Evolutionary conservation across 345 rosid genomes (phyloP).

Genomic region (Hirschfeldia incana): DNA sequence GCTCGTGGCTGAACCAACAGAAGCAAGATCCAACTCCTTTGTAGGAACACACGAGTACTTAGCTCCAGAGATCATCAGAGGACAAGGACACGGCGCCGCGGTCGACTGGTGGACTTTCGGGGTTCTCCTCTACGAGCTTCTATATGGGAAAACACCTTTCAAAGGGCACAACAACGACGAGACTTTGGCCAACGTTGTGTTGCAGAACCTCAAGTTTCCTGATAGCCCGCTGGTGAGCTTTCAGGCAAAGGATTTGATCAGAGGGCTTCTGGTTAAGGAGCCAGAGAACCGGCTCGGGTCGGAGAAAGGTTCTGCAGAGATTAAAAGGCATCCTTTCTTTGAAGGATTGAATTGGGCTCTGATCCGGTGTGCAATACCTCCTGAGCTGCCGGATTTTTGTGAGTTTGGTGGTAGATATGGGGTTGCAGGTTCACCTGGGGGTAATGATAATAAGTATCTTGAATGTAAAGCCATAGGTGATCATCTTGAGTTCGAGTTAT

Average conservation of each 20-base stretch:
- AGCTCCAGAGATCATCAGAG: not conserved
- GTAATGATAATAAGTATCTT: not conserved
- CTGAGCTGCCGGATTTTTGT: not conserved
- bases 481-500: not conserved
- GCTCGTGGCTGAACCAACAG: not conserved
- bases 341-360: not conserved
- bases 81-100: not conserved
- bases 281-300: not conserved
- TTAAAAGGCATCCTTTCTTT: not conserved
- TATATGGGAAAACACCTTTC: not conserved
- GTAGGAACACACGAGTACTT: constrained; percentile 1
- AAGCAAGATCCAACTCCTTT: not conserved
- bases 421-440: not conserved
- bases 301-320: not conserved
- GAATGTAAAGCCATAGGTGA: not conserved
- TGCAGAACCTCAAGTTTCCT: not conserved
- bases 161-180: not conserved
- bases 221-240: not conserved
- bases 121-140: not conserved
- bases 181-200: not conserved
- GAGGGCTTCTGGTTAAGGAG: not conserved
- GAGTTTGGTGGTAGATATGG: not conserved
- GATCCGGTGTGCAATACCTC: not conserved
- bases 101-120: not conserved
- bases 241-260: not conserved